Percentiles rank a stretch among this genome's conserved stretches.
phyloP scores from a whole-genome alignment of 495 filamentous ascomycete genomes.

The Elaphomyces granulatus region DNA sequence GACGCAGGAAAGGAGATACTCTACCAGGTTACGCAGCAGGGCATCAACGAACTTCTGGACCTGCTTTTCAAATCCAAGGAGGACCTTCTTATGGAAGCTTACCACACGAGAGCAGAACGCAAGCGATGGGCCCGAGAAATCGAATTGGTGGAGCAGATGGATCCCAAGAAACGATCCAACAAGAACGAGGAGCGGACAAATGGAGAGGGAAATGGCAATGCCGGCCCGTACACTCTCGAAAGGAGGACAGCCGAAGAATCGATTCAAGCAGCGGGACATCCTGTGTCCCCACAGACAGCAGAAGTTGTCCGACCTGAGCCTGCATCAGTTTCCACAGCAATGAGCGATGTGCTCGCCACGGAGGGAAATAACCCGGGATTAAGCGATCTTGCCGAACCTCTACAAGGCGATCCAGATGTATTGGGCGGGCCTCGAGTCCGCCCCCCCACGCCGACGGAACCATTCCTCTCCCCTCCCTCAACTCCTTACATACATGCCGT shows the following conservation, averaged over 20 bases:
- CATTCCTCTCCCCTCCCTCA: neutral
- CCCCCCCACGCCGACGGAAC: slow-evolving; percentile 8
- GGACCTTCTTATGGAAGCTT: slow-evolving; percentile 54
- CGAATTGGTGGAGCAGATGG: slow-evolving; percentile 26
- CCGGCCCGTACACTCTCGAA: neutral
- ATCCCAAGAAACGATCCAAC: slow-evolving; percentile 9
- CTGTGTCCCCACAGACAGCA: neutral
- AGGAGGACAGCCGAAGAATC: slow-evolving; percentile 1
- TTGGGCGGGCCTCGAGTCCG: too few species aligned
- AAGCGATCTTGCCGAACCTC: slow-evolving; percentile 2
- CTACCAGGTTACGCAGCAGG: slow-evolving; percentile 79
- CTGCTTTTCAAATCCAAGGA: slow-evolving; percentile 71
- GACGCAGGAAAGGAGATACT: slow-evolving; percentile 80
- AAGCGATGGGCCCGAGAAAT: slow-evolving; percentile 40
- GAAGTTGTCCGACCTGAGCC: neutral
- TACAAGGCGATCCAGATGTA: slow-evolving; percentile 4
- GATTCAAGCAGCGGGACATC: neutral
- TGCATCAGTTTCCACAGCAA: neutral
- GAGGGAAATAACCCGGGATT: neutral
- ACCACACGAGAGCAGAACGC: slow-evolving; percentile 47
- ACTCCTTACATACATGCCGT: neutral
- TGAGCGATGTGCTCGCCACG: neutral
- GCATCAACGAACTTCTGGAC: slow-evolving; percentile 83
- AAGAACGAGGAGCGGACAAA: neutral
- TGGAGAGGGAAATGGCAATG: neutral